A percentile compares a stretch with the other conserved stretches of the same genome.
Conservation (phyloP, 495 filamentous ascomycete genomes). For the Tuber microsphaerosporum region DNA sequence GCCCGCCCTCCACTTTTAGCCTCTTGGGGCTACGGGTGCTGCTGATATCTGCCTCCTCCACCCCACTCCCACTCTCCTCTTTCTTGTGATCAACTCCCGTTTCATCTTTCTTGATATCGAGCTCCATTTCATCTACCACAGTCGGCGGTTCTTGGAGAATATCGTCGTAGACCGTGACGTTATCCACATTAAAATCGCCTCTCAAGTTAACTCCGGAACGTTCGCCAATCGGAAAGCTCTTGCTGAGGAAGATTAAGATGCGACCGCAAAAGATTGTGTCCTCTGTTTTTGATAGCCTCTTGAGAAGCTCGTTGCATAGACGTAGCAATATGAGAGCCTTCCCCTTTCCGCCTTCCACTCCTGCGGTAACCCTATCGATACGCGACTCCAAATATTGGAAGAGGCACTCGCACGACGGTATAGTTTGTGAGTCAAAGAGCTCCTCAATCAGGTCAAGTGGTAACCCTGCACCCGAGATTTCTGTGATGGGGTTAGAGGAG, state of each 20-base stretch:
- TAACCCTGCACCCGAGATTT: slow-evolving; percentile 71
- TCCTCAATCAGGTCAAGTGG: slow-evolving; percentile 90
- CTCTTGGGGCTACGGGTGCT: slow-evolving; percentile 44
- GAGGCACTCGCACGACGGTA: slow-evolving; percentile 76
- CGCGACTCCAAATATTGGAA: slow-evolving; percentile 93
- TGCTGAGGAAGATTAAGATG: slow-evolving; percentile 96
- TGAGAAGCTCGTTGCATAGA: slow-evolving; percentile 88
- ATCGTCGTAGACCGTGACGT: slow-evolving; percentile 79
- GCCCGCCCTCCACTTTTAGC: slow-evolving; percentile 49
- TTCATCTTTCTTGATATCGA: slow-evolving; percentile 44
- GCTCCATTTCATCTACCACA: slow-evolving; percentile 59
- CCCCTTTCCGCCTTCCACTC: slow-evolving; percentile 45
- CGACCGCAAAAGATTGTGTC: slow-evolving; percentile 95
- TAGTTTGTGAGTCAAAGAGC: slow-evolving; percentile 89
- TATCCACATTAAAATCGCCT: slow-evolving; percentile 92
- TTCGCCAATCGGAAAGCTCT: slow-evolving; percentile 91
- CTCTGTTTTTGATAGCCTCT: slow-evolving; percentile 82
- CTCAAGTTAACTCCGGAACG: slow-evolving; percentile 94
- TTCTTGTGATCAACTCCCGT: slow-evolving; percentile 26
- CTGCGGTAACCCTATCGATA: slow-evolving; percentile 74
- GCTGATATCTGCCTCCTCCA: slow-evolving; percentile 41
- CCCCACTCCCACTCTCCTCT: slow-evolving; percentile 26
- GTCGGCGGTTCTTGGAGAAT: slow-evolving; percentile 47
- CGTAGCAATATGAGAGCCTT: slow-evolving; percentile 82
- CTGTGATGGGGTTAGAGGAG: slow-evolving; percentile 46